Evolutionary conservation across 495 filamentous ascomycete species (phyloP).

Genomic region (Neurospora hispaniola): DNA sequence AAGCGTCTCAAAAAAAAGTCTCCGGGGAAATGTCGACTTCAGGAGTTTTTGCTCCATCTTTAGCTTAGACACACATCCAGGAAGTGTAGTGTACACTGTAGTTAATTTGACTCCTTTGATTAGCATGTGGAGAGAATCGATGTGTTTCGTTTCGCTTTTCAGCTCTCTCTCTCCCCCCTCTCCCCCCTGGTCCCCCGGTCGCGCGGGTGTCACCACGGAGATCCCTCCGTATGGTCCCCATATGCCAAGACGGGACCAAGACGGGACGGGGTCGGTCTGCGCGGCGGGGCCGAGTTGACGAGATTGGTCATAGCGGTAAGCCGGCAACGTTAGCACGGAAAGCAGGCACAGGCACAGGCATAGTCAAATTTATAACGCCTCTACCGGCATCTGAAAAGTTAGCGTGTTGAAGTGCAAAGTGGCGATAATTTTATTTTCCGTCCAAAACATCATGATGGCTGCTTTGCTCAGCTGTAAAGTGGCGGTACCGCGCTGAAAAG

Average conservation of each 20-base stretch:
- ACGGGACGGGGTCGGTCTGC: neutral
- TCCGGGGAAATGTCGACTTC: neutral
- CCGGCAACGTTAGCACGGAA: neutral
- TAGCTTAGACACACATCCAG: neutral
- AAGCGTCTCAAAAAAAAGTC: neutral
- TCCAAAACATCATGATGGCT: no score
- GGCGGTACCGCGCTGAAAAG: no score
- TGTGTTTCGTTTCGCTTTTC: neutral
- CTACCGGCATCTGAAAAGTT: no score
- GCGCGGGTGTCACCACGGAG: neutral
- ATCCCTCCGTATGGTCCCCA: neutral
- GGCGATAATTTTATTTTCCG: no score
- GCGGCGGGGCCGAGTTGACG: neutral
- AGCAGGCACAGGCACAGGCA: neutral
- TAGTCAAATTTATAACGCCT: no score
- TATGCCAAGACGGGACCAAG: neutral
- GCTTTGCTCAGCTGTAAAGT: no score
- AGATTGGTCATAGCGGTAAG: neutral
- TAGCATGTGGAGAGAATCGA: neutral
- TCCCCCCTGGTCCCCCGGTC: neutral
- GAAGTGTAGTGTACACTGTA: no score
- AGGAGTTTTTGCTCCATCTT: neutral
- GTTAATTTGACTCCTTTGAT: neutral
- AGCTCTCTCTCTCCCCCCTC: neutral
- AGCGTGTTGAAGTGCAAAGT: no score